Evolutionary conservation across 1,139 yeast species (phyloP), one percentile per base, ranked within the genome.

Genomic region (Debaryomyces sp.): DNA sequence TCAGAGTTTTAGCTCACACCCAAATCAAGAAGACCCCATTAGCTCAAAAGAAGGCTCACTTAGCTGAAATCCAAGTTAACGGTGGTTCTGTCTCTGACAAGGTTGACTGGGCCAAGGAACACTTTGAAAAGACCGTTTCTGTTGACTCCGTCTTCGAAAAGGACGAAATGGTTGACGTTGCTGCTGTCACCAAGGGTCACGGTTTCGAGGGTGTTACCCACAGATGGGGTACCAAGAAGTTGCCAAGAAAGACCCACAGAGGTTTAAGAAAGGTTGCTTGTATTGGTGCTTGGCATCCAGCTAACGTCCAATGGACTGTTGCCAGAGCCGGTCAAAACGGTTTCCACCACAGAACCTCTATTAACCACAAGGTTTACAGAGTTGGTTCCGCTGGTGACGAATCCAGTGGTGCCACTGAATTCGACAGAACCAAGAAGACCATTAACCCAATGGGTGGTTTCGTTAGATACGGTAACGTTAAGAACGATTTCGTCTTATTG

Each of bases 281-380:
- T 91, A 95, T 94, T 74, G 99, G 99, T 87, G 97, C 99, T 75
- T 94, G 99, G 99, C 99, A 94, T 85, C 99, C 99, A 80, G 88
- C 97, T 82, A 96, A 94, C 84, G 99, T 94, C 75, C 83, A 86
- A 81, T 94, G 96, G 96, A 89, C 98, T 74, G 99, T 94, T 80
- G 98, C 99, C 71, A 91, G 99, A 84, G 97, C 99, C 70, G 99
- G 99, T 94, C 99, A 94, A 86, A 90, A 87, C 85, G 99, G 99
- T 90, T 94, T 89, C 96, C 99, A 94, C 84, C 97, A 91, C 95
- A 92, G 99, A 89, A 94, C 99, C 72, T 94, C 99, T 62, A 88
- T 92, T 79, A 95, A 94, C 97, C 99, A 95, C 96, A 94, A 94
- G 90, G 84, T 94, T 76, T 94, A 94, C 97, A 89, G 99, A 82